These are phyloP conservation scores for Kluyveromyces aestuarii DNA, from an alignment of 805 yeast genomes.

Conservation along the genomic window DNA sequence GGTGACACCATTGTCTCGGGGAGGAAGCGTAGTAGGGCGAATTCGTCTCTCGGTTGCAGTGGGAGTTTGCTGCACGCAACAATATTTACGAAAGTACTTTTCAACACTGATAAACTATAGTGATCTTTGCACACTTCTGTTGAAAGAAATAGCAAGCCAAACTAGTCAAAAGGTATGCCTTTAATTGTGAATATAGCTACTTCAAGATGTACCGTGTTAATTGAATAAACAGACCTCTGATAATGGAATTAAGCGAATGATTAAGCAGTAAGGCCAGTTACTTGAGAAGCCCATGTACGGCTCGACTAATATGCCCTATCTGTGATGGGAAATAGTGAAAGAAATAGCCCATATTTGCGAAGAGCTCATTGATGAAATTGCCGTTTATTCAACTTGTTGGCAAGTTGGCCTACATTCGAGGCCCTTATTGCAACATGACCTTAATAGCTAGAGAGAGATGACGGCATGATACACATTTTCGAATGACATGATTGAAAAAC, in stretches of 20 bases:
- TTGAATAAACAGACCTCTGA: neutral
- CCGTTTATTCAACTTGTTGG: too few species aligned
- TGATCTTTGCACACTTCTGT: too few species aligned
- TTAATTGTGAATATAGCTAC: neutral
- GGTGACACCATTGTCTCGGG: neutral
- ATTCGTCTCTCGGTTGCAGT: neutral
- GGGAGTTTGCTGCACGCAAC: neutral
- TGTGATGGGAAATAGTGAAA: too few species aligned
- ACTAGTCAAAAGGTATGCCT: conserved; percentile 1
- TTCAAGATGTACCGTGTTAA: neutral
- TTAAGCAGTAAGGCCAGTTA: neutral
- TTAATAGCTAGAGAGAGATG: neutral
- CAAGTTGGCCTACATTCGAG: too few species aligned
- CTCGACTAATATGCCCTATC: too few species aligned
- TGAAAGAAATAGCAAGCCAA: neutral
- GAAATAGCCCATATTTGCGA: too few species aligned
- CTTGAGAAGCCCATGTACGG: too few species aligned
- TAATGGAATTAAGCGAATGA: neutral
- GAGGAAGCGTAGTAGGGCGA: neutral
- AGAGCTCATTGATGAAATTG: too few species aligned
- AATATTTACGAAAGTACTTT: neutral
- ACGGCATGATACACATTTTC: neutral
- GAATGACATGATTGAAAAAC: too few species aligned
- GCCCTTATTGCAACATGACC: too few species aligned
- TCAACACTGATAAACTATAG: neutral